Evolutionary conservation across 1,284 basidiomycete species (phyloP), one percentile per base, ranked within the genome.

Genomic region (Tilletia walkeri): DNA sequence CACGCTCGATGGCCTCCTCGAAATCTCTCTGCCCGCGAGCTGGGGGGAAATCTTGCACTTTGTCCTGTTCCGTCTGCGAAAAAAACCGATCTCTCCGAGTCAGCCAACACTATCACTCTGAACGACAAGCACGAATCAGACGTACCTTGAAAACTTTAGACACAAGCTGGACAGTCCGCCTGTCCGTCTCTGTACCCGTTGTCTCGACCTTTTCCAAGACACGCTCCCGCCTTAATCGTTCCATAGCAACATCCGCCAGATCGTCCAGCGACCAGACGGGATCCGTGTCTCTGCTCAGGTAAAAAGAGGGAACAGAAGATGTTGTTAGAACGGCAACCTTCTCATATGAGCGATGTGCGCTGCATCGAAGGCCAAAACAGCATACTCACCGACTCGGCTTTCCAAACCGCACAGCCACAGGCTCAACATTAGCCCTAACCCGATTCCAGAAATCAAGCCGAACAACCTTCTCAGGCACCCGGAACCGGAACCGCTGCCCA

Each of bases 401-500:
- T 38, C 45, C 56, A 36, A 69, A 69, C 10, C 39, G 54, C 41
- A 48, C 59, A 18, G 45, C 48, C 30, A 66, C n/a, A 39, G 53
- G 59, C 68, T 69, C 36, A 34, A 47, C 61, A 59, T 50, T 45
- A 10, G 56, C 41, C 38, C 45, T 36, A 20, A 68, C 45, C 18
- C 68, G 94, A 71, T 89, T 90, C 95, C 95, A 99, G 80, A 99
- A 99, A 83, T 98, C 95, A 66, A 98, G 88, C 67, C 92, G 88
- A 74, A 99, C 92, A 65, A 94, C 88, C 74, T 90, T 89, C 84
- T 99, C 96, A 1, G 95, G 95, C n/a, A 99, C 90, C 75, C 94
- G 88, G 85, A 95, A 98, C 67, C 91, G 88, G 72, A 92, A 89
- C 63, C 72, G 73, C 39, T 68, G 18, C 70, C 72, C 7, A 41